phyloP scores from a whole-genome alignment of 257 asterid genomes.

The Nicotiana sylvestris region DNA sequence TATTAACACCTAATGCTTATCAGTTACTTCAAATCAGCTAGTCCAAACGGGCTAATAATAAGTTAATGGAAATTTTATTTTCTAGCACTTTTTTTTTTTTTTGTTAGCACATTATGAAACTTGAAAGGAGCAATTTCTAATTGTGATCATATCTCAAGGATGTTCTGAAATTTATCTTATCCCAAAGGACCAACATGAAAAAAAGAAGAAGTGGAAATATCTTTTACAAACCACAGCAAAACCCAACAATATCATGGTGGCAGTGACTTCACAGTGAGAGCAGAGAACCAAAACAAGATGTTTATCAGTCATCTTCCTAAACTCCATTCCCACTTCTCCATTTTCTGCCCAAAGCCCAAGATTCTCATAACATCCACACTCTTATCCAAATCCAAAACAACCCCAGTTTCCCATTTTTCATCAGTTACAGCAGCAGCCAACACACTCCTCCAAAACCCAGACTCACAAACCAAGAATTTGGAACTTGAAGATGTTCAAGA shows the following conservation, averaged over 20 bases:
- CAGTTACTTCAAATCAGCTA: too few species aligned
- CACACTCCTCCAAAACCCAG: constrained; percentile 34
- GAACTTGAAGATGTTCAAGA: constrained; percentile 16
- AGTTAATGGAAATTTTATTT: too few species aligned
- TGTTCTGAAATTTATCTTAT: neutral
- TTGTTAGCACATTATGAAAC: neutral
- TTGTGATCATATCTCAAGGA: neutral
- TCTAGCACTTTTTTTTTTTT: neutral
- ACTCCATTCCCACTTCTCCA: constrained; percentile 16
- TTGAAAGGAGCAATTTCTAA: neutral
- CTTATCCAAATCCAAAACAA: constrained; percentile 13
- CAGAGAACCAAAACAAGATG: constrained; percentile 16
- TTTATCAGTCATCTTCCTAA: constrained; percentile 27
- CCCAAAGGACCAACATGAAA: neutral
- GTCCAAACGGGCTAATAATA: too few species aligned
- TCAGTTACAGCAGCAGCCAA: constrained; percentile 23
- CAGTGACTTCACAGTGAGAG: neutral
- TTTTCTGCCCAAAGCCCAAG: constrained; percentile 12
- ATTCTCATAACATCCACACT: constrained; percentile 16
- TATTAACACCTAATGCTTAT: too few species aligned
- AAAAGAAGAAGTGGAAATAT: neutral
- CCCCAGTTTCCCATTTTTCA: constrained; percentile 16
- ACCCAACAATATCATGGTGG: neutral
- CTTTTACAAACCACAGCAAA: neutral
- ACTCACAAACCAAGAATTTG: constrained; percentile 1